These are phyloP conservation scores for Stevia rebaudiana DNA, from an alignment of 140 eudicot species.

Conservation along the genomic window DNA sequence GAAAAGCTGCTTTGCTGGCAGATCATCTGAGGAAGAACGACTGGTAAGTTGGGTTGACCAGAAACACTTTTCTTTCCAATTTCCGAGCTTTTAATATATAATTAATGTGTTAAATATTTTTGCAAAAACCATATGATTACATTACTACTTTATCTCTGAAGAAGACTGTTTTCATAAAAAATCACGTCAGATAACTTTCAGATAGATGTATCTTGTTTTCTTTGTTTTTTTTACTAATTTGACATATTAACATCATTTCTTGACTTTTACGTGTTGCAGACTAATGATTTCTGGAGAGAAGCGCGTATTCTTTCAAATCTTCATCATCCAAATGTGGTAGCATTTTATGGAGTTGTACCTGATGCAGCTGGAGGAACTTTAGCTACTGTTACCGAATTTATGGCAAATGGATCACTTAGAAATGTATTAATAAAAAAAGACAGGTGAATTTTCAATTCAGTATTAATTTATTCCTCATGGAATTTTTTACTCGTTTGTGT, in stretches of 20 bases:
- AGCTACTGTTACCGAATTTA: conserved; percentile 46
- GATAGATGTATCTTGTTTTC: not conserved
- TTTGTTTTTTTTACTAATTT: not conserved
- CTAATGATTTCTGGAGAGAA: conserved; percentile 88
- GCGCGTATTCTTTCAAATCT: conserved; percentile 78
- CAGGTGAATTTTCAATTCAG: conserved; percentile 19
- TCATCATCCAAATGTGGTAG: conserved; percentile 55
- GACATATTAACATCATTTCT: not conserved
- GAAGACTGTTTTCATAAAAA: not conserved
- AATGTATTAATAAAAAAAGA: conserved; percentile 30
- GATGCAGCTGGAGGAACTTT: conserved; percentile 43
- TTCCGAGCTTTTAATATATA: not conserved
- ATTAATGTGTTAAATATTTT: not conserved
- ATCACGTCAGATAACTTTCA: not conserved
- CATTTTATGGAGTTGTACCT: conserved; percentile 49
- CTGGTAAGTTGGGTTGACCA: conserved; percentile 37
- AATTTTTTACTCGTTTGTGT: not conserved
- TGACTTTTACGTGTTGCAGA: conserved; percentile 31
- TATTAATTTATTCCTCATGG: not conserved
- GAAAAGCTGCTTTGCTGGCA: conserved; percentile 66
- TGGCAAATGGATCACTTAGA: conserved; percentile 46
- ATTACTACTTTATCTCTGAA: not conserved
- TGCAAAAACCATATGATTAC: not conserved
- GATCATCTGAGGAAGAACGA: conserved; percentile 65
- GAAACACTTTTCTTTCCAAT: not conserved